These are phyloP conservation scores for Rosa persica DNA, from an alignment of 306 rosid species.

Conservation along the genomic window DNA sequence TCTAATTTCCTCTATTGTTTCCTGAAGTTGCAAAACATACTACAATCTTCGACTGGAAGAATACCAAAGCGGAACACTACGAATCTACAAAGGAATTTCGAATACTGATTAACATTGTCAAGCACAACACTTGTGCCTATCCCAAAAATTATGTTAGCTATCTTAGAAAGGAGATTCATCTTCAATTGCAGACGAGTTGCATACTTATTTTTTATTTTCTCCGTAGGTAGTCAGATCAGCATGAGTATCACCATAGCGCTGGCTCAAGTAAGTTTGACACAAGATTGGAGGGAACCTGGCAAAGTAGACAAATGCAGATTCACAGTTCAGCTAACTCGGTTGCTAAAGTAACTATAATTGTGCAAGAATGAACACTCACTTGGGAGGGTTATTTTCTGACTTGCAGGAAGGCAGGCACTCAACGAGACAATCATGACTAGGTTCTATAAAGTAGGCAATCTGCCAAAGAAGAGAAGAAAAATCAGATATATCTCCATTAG, in stretches of 20 bases:
- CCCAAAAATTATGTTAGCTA: not conserved
- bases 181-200: not conserved
- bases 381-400: slow-evolving; percentile 78
- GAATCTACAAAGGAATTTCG: not conserved
- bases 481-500: slow-evolving; percentile 9
- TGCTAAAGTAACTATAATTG: not conserved
- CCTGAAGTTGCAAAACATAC: not conserved
- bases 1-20: not conserved
- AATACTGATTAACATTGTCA: not conserved
- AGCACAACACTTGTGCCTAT: not conserved
- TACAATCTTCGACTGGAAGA: not conserved
- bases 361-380: slow-evolving; percentile 41
- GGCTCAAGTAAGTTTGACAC: slow-evolving; percentile 56
- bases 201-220: slow-evolving; percentile 29
- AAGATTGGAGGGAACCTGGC: slow-evolving; percentile 74
- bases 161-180: not conserved
- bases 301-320: not conserved
- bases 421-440: slow-evolving; percentile 76
- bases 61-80: not conserved
- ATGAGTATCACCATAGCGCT: slow-evolving; percentile 74
- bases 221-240: slow-evolving; percentile 49
- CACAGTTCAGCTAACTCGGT: not conserved
- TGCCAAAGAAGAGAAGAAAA: slow-evolving; percentile 34
- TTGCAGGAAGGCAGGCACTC: slow-evolving; percentile 90
- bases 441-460: slow-evolving; percentile 88